A percentile compares a stretch with the other conserved stretches of the same genome.
Conservation (phyloP, 78 protist genomes). For the Guillardia theta region DNA sequence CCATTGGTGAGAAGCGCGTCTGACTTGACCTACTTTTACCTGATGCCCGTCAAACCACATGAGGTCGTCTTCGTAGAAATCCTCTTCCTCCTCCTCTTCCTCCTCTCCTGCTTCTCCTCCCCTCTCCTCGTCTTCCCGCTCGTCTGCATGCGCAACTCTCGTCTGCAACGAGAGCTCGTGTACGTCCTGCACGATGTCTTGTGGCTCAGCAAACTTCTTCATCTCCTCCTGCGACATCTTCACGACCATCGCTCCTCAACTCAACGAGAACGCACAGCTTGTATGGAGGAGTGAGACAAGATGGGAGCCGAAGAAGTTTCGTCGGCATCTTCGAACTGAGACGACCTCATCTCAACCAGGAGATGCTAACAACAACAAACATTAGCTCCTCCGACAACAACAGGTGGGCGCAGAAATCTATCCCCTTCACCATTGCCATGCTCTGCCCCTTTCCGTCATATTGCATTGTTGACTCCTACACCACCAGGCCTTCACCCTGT, state of each 20-base stretch:
- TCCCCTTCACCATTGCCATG: not conserved
- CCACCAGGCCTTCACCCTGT: not conserved
- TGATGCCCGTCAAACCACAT: constrained; percentile 24
- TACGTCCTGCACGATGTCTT: not conserved
- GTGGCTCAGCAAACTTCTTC: not conserved
- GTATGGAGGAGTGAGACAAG: too few relatives aligned
- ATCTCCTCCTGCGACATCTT: not conserved
- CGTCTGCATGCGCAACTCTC: not conserved
- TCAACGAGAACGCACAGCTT: not conserved
- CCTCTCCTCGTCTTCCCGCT: not conserved
- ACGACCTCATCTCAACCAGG: not conserved
- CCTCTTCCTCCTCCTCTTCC: not conserved
- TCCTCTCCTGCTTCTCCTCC: not conserved
- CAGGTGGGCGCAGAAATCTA: not conserved
- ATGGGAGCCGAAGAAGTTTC: too few relatives aligned
- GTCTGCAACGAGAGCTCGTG: too few relatives aligned
- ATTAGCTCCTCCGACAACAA: not conserved
- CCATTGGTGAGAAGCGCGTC: not conserved
- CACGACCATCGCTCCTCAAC: not conserved
- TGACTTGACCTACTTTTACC: not conserved
- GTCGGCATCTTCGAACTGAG: too few relatives aligned
- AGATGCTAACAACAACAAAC: not conserved
- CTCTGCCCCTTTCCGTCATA: not conserved
- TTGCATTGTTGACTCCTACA: not conserved
- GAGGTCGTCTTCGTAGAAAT: not conserved